These are phyloP conservation scores for Phytophthora cryptogea DNA, from an alignment of 352 stramenopile species.

Conservation along the genomic window DNA sequence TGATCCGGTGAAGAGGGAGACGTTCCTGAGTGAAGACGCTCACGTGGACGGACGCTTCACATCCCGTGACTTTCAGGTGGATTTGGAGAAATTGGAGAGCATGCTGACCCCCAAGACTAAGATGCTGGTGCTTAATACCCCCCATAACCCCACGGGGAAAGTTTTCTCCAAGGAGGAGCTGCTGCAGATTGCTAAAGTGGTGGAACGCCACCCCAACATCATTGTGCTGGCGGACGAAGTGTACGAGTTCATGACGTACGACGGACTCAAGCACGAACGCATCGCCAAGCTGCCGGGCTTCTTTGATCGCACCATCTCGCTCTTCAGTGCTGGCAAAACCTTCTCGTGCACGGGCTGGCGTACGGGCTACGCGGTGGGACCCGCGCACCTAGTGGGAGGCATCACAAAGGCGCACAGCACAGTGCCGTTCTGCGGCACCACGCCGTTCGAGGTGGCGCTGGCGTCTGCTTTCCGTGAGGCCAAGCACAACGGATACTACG, in stretches of 20 bases:
- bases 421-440: slow-evolving; percentile 94
- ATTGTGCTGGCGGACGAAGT: slow-evolving; percentile 98
- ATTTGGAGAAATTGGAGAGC: slow-evolving; percentile 85
- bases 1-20: slow-evolving; percentile 41
- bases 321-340: slow-evolving; percentile 93
- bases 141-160: slow-evolving; percentile 99
- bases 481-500: slow-evolving; percentile 88
- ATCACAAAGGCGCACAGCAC: slow-evolving; percentile 84
- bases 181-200: slow-evolving; percentile 85
- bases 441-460: slow-evolving; percentile 94
- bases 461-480: slow-evolving; percentile 87
- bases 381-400: slow-evolving; percentile 53
- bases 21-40: slow-evolving; percentile 39
- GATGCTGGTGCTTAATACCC: slow-evolving; percentile 98
- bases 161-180: slow-evolving; percentile 96
- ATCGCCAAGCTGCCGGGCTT: slow-evolving; percentile 83
- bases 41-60: slow-evolving; percentile 45
- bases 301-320: slow-evolving; percentile 90
- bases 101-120: slow-evolving; percentile 92
- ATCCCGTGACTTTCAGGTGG: slow-evolving; percentile 81
- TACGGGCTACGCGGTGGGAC: slow-evolving; percentile 82
- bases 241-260: slow-evolving; percentile 98
- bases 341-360: slow-evolving; percentile 95
- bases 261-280: slow-evolving; percentile 69
- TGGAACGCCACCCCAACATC: slow-evolving; percentile 86